Conservation (phyloP, 2,329 filamentous ascomycete species). For the Clonostachys sp. region DNA sequence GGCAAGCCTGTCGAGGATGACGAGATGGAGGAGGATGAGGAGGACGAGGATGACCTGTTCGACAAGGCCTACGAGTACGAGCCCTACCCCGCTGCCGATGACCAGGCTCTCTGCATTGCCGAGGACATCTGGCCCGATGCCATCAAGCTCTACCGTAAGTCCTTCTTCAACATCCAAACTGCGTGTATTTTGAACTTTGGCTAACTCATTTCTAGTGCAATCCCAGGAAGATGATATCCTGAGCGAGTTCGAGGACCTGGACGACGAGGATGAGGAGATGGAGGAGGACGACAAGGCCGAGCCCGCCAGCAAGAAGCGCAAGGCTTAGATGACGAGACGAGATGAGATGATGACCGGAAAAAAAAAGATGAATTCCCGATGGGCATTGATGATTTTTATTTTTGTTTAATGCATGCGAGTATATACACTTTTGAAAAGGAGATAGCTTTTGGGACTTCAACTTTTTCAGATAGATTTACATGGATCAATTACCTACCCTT, state of each 20-base stretch:
- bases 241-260: constrained; percentile 60
- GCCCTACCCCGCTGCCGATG: constrained; percentile 84
- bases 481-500: too few species aligned
- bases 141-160: constrained; percentile 86
- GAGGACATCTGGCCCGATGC: constrained; percentile 89
- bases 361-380: too few species aligned
- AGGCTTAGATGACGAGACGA: constrained; percentile 19
- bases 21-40: constrained; percentile 54
- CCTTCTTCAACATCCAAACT: background rate
- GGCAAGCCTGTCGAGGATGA: constrained; percentile 42
- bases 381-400: too few species aligned
- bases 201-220: constrained; percentile 9
- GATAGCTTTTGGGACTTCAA: too few species aligned
- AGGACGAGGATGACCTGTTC: constrained; percentile 48
- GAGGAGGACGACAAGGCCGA: constrained; percentile 18
- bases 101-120: constrained; percentile 72
- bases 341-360: background rate
- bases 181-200: background rate
- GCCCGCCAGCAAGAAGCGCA: constrained; percentile 35
- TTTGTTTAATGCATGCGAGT: too few species aligned
- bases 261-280: constrained; percentile 38
- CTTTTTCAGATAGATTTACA: too few species aligned
- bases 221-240: constrained; percentile 66
- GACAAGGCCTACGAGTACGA: constrained; percentile 55
- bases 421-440: too few species aligned